A percentile compares a stretch with the other conserved stretches of the same genome.
Evolutionary conservation across 2,329 filamentous ascomycete species (phyloP).

Genomic region (Talaromyces sp.): DNA sequence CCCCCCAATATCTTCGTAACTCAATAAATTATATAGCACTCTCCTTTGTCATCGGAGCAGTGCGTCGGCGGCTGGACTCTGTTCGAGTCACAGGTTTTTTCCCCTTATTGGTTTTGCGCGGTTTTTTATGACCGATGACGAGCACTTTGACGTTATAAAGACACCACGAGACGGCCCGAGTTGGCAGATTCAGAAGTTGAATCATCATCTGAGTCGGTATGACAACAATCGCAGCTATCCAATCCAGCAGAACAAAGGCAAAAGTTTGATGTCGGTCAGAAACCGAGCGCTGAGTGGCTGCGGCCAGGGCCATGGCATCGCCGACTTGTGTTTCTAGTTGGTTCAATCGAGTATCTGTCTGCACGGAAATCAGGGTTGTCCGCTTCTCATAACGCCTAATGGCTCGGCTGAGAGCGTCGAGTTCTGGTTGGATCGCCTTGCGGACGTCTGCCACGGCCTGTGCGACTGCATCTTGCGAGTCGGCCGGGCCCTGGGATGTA

Average conservation of each 20-base stretch:
- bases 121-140: not conserved
- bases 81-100: conserved; percentile 16
- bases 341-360: conserved; percentile 71
- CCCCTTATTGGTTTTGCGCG: conserved; percentile 16
- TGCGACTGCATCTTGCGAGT: conserved; percentile 22
- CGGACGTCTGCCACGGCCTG: conserved; percentile 54
- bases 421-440: conserved; percentile 67
- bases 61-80: not conserved
- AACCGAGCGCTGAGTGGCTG: conserved; percentile 53
- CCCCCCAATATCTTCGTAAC: not conserved
- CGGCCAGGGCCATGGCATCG: conserved; percentile 76
- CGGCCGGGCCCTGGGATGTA: not conserved
- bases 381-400: conserved; percentile 91
- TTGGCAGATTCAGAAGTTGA: conserved; percentile 28
- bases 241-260: conserved; percentile 29
- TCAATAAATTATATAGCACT: not conserved
- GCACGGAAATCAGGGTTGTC: conserved; percentile 66
- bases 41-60: not conserved
- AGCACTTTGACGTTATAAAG: conserved; percentile 12
- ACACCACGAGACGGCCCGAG: conserved; percentile 19
- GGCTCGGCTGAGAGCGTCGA: conserved; percentile 83
- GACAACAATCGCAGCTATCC: conserved; percentile 30
- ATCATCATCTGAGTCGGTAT: conserved; percentile 31
- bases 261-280: conserved; percentile 20
- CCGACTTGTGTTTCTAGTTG: conserved; percentile 67